A percentile compares a stretch with the other conserved stretches of the same genome.
These are phyloP conservation scores for Stephanodiscus triporus DNA, from an alignment of 108 stramenopile species.

Conservation along the genomic window DNA sequence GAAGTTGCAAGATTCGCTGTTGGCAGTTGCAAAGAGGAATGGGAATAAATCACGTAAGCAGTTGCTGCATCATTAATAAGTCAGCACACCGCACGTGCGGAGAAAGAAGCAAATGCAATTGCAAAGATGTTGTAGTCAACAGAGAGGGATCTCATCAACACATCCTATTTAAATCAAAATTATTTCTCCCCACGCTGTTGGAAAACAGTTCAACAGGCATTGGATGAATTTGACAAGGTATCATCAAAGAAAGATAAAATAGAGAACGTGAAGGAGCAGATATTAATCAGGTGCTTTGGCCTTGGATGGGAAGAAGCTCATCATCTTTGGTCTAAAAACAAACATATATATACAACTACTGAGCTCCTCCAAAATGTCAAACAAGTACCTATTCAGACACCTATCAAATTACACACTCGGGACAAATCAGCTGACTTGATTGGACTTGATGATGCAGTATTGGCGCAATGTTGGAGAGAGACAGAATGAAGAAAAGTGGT, in stretches of 20 bases:
- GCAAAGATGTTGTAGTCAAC: no score
- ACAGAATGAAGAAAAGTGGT: no score
- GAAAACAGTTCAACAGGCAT: conserved; percentile 8
- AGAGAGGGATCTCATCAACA: conserved; percentile 2
- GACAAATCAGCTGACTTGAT: not conserved
- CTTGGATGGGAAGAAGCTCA: no score
- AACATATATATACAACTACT: no score
- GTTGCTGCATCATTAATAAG: not conserved
- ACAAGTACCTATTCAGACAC: not conserved
- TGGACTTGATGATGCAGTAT: not conserved
- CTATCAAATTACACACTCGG: not conserved
- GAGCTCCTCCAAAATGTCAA: not conserved
- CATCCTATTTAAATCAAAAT: conserved; percentile 3
- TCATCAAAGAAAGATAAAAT: conserved; percentile 5
- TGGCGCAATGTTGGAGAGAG: not conserved
- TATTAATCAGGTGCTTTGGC: no score
- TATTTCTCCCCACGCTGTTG: conserved; percentile 13
- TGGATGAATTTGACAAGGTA: not conserved
- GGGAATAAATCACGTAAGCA: not conserved
- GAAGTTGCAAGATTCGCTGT: not conserved
- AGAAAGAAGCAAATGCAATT: not conserved
- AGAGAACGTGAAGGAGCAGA: conserved; percentile 2
- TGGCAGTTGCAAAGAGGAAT: not conserved
- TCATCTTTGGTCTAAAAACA: no score
- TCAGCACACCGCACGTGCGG: not conserved